These are phyloP conservation scores for Penicillium sclerotigenum DNA, from an alignment of 2,329 filamentous ascomycete genomes.

Conservation along the genomic window DNA sequence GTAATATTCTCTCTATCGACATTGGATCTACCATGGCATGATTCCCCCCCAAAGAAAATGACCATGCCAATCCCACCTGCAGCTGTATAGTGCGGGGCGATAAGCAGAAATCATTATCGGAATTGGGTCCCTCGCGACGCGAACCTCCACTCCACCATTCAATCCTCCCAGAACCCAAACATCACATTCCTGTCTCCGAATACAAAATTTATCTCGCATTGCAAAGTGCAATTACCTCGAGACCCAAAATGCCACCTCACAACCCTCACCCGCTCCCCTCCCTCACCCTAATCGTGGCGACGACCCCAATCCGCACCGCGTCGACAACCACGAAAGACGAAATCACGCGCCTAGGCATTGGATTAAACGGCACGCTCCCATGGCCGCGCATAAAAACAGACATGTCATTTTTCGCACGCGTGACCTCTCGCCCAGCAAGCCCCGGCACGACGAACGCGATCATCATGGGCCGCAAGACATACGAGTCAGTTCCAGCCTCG, in stretches of 20 bases:
- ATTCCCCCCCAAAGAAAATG: not conserved
- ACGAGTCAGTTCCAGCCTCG: slow-evolving; percentile 77
- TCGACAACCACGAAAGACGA: slow-evolving; percentile 53
- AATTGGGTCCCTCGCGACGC: slow-evolving; percentile 1
- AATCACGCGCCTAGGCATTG: slow-evolving; percentile 86
- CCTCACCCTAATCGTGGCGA: slow-evolving; percentile 89
- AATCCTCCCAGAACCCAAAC: not conserved
- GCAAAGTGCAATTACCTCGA: not conserved
- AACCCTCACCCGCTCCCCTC: slow-evolving; percentile 42
- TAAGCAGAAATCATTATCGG: not conserved
- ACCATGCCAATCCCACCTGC: not conserved
- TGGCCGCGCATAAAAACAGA: slow-evolving; percentile 88
- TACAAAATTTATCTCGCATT: not conserved
- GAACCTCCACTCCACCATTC: not conserved
- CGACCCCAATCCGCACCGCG: slow-evolving; percentile 58
- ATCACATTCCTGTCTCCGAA: not conserved
- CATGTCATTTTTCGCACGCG: slow-evolving; percentile 91
- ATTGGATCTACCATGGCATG: not conserved
- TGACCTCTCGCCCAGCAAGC: slow-evolving; percentile 63
- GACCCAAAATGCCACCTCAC: slow-evolving; percentile 24
- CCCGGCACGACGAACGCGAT: slow-evolving; percentile 61
- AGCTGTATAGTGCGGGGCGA: not conserved
- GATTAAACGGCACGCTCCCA: slow-evolving; percentile 71
- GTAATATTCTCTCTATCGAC: not conserved
- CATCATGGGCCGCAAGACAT: slow-evolving; percentile 97